A percentile compares a stretch with the other conserved stretches of the same genome.
These are phyloP conservation scores for Nelumbo lutea DNA, from an alignment of 164 flowering plant genomes.

Conservation along the genomic window DNA sequence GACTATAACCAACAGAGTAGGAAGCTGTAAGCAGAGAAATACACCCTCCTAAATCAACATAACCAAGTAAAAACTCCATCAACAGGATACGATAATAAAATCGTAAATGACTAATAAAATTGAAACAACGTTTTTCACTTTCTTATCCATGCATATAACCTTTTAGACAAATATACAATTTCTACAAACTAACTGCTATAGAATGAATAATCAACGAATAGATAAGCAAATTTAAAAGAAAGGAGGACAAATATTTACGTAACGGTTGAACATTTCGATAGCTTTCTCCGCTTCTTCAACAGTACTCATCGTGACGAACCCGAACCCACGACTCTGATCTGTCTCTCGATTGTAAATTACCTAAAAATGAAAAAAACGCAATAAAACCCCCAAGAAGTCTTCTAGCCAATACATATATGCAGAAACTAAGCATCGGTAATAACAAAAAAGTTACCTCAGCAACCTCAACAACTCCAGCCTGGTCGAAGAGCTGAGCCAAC, in stretches of 20 bases:
- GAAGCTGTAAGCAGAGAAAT: no score
- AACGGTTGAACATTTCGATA: conserved; percentile 49
- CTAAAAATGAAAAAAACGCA: conserved; percentile 24
- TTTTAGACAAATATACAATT: neutral
- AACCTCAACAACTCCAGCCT: conserved; percentile 53
- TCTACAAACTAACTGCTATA: neutral
- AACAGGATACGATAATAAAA: neutral
- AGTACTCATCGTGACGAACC: conserved; percentile 60
- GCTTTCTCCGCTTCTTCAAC: conserved; percentile 69
- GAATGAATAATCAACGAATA: neutral
- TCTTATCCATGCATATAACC: neutral
- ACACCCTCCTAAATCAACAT: no score
- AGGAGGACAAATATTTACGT: conserved; percentile 31
- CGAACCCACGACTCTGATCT: conserved; percentile 64
- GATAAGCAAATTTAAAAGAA: neutral
- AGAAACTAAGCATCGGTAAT: neutral
- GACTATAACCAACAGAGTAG: no score
- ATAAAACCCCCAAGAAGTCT: neutral
- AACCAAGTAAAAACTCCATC: neutral
- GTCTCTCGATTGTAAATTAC: conserved; percentile 58
- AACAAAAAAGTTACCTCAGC: conserved; percentile 38
- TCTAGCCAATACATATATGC: neutral
- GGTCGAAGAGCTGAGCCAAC: conserved; percentile 42
- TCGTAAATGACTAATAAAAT: neutral
- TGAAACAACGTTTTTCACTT: neutral